A percentile compares a stretch with the other conserved stretches of the same genome.
These are phyloP conservation scores for Trametes maxima DNA, from an alignment of 768 basidiomycete species.

Conservation along the genomic window DNA sequence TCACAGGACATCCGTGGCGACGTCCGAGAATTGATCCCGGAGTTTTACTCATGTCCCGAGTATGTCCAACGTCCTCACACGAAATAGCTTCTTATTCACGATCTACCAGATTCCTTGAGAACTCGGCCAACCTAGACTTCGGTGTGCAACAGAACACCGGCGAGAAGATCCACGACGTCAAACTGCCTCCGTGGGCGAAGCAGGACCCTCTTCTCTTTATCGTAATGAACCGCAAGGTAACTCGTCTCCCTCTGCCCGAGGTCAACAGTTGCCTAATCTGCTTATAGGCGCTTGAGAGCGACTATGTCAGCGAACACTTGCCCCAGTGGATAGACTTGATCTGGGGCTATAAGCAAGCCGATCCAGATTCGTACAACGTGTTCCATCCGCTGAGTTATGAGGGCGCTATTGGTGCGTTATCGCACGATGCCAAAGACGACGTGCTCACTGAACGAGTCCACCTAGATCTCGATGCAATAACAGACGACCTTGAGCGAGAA, in stretches of 20 bases:
- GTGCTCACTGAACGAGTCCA: neutral
- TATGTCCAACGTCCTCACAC: constrained; percentile 35
- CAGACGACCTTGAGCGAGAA: constrained; percentile 84
- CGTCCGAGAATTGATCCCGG: constrained; percentile 91
- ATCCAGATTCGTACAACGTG: constrained; percentile 74
- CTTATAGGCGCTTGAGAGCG: constrained; percentile 82
- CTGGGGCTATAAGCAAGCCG: constrained; percentile 87
- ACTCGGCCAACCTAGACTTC: constrained; percentile 77
- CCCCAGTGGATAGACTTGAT: constrained; percentile 93
- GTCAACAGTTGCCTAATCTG: neutral
- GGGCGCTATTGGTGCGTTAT: constrained; percentile 70
- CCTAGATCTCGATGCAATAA: constrained; percentile 81
- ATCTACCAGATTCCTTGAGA: constrained; percentile 72
- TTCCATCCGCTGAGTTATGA: constrained; percentile 96
- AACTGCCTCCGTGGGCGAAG: constrained; percentile 89
- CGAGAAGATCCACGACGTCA: constrained; percentile 85
- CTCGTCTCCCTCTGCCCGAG: neutral
- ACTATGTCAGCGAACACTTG: constrained; percentile 80
- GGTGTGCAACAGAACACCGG: constrained; percentile 72
- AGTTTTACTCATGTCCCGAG: constrained; percentile 87
- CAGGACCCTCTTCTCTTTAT: constrained; percentile 84
- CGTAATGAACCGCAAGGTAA: constrained; percentile 70
- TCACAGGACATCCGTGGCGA: constrained; percentile 86
- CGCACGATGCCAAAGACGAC: neutral
- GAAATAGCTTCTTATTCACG: neutral